Conservation (phyloP, 75 land plant species). For the Selaginella tamariscina region DNA sequence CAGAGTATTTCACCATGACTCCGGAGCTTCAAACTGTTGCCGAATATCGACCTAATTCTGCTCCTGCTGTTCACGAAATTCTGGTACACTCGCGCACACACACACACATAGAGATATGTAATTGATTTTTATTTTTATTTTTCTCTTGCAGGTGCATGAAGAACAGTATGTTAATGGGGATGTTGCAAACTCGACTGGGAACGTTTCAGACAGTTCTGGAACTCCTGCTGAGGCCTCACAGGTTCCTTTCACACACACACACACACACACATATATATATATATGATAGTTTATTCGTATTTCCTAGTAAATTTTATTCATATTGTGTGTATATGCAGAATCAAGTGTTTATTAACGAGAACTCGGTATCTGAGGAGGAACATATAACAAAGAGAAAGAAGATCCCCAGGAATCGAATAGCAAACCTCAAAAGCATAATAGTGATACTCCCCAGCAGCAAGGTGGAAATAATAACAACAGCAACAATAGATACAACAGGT, state of each 20-base stretch:
- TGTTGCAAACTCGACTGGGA: not conserved
- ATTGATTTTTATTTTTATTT: not conserved
- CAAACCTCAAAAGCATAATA: not conserved
- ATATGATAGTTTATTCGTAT: not conserved
- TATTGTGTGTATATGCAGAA: not conserved
- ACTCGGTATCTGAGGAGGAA: not conserved
- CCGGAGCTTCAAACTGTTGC: constrained; percentile 59
- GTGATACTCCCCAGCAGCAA: too few species aligned
- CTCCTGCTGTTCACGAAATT: constrained; percentile 17
- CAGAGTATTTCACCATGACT: constrained; percentile 75
- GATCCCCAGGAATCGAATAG: not conserved
- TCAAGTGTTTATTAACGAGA: not conserved
- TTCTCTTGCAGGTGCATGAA: not conserved
- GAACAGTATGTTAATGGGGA: not conserved
- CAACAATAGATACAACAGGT: too few species aligned
- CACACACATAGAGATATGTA: too few species aligned
- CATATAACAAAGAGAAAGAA: not conserved
- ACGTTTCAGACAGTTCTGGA: not conserved
- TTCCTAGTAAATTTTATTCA: not conserved
- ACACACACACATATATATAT: too few species aligned
- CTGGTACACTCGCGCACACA: not conserved
- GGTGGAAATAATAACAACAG: too few species aligned
- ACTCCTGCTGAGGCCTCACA: not conserved
- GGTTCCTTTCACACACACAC: too few species aligned
- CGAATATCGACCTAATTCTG: constrained; percentile 39